Base-by-base conservation (phyloP, 2,329 filamentous ascomycete species). In the Trichoderma polysporum region DNA sequence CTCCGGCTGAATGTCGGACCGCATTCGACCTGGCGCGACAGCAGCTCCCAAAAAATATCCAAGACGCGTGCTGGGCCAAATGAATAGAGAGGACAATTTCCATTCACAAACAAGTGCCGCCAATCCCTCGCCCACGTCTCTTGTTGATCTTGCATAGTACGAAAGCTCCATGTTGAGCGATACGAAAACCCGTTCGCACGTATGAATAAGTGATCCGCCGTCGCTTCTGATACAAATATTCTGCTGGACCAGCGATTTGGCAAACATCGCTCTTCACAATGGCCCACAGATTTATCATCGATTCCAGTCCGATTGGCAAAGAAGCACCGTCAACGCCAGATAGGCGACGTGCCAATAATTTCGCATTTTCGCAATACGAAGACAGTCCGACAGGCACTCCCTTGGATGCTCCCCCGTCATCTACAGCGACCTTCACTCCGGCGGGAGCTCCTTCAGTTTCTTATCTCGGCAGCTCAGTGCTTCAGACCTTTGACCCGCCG, bases 371-470 rank as follows among this genome's bases (percentile, higher is more conserved):
- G 47, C 76, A 76, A 41, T 79, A 80, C 45, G 80, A 75, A 68
- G 79, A 82, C 9, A 77, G 80, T 58, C 83, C 84, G 33, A 83
- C 84, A 41, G 86, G 83, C 2, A 87, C 85, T 2, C 85, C 85
- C 5, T 82, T 81, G 19, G 85, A 81, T 0, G 81, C 81, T 31
- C 83, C 84, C 10, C 82, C 82, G 0, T 84, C 85, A 31, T 84
- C 84, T 8, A 80, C 81, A 9, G 81, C 81, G 4, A 86, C 84
- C 50, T 87, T 86, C 75, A 86, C 85, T 1, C 85, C 85, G 1
- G 79, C 81, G 17, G 86, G 86, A 66, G 84, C 85, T 17, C 85
- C 85, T 0, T 84, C 85, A 25, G 83, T 81, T 33, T 84, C 83
- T 13, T 86, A 81, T 71, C 75, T 87, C 41, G 82, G 84, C 66